Evolutionary conservation across 2,329 filamentous ascomycete species (phyloP).

Genomic region (Colletotrichum sp.): DNA sequence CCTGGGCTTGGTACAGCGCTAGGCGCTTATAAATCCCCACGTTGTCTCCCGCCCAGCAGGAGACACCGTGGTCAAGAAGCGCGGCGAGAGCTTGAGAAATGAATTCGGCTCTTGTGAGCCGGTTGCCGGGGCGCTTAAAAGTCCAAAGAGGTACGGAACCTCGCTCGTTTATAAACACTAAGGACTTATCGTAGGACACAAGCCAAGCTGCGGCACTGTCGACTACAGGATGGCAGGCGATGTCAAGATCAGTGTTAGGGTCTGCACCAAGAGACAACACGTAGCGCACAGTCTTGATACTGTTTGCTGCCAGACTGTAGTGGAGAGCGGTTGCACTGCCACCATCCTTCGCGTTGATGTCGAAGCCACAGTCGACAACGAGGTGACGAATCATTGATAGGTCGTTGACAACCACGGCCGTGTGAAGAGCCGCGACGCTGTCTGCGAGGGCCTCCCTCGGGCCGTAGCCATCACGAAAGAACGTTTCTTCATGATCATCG

Average conservation of each 20-base stretch:
- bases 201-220: neutral
- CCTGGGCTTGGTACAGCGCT: neutral
- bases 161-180: neutral
- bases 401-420: accelerated
- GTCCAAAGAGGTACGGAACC: too few species aligned
- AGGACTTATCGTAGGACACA: accelerated
- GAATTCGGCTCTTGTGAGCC: accelerated
- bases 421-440: neutral
- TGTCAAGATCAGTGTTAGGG: accelerated
- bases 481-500: neutral
- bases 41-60: neutral
- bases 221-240: neutral
- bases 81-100: neutral
- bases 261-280: neutral
- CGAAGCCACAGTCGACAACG: neutral
- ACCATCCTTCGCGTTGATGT: neutral
- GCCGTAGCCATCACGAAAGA: neutral
- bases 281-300: neutral
- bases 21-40: accelerated
- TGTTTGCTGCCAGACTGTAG: neutral
- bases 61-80: neutral
- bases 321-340: neutral
- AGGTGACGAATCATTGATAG: neutral
- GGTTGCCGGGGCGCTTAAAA: neutral
- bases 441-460: neutral